Conservation (phyloP, 1,139 yeast species). For the Pichia sp. region DNA sequence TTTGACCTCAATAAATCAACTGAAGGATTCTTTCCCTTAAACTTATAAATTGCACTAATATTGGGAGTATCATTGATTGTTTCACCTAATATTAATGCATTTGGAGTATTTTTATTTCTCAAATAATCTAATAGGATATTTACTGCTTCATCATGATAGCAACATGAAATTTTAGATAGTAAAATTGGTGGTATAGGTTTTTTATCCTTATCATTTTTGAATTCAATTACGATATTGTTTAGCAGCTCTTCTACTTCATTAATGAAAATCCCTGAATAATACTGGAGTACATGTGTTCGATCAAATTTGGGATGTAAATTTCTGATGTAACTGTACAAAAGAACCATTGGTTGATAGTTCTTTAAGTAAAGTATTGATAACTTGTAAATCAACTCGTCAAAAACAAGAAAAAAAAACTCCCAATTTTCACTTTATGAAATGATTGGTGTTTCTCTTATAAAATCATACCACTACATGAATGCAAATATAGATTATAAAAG, state of each 20-base stretch:
- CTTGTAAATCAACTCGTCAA: too few species aligned
- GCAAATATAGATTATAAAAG: conserved; percentile 40
- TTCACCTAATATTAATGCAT: conserved; percentile 23
- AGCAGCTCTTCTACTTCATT: conserved; percentile 1
- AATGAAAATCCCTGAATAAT: conserved; percentile 9
- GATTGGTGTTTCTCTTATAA: background rate
- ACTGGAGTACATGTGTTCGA: conserved; percentile 1
- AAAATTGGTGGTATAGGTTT: conserved; percentile 8
- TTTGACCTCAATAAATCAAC: conserved; percentile 30
- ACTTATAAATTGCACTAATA: conserved; percentile 15
- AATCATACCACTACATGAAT: background rate
- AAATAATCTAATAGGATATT: conserved; percentile 20
- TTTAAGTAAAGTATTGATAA: background rate
- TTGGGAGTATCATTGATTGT: conserved; percentile 14
- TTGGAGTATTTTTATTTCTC: conserved; percentile 9
- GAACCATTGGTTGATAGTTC: background rate
- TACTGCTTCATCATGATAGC: conserved; percentile 22
- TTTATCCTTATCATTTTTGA: background rate
- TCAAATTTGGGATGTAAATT: background rate
- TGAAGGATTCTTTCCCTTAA: conserved; percentile 20
- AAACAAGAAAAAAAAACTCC: too few species aligned
- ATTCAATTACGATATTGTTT: background rate
- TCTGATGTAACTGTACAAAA: conserved; percentile 1
- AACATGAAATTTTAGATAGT: conserved; percentile 4
- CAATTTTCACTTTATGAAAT: too few species aligned